Conservation (phyloP, 768 basidiomycete genomes). For the Lactarius psammicola region DNA sequence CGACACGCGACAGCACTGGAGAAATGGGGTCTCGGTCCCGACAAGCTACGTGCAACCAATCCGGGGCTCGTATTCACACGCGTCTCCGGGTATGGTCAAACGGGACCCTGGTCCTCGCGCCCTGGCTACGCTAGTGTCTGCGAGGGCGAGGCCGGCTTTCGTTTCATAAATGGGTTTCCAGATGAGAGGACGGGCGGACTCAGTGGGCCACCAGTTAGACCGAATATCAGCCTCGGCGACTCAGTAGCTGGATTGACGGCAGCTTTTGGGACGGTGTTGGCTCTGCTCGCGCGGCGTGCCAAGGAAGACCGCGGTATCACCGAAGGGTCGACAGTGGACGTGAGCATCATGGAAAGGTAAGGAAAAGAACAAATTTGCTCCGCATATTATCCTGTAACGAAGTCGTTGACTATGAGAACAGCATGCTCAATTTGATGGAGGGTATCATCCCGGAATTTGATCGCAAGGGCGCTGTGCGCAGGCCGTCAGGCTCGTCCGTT, state of each 20-base stretch:
- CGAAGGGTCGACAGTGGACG: constrained; percentile 61
- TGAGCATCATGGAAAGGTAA: constrained; percentile 71
- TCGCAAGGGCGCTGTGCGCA: too few species aligned
- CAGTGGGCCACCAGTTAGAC: constrained; percentile 63
- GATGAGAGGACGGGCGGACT: constrained; percentile 52
- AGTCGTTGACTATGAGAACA: constrained; percentile 30
- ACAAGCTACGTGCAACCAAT: constrained; percentile 62
- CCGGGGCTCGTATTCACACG: constrained; percentile 90
- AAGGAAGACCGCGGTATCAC: constrained; percentile 34
- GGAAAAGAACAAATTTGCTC: neutral
- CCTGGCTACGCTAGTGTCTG: constrained; percentile 75
- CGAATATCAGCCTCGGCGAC: constrained; percentile 72
- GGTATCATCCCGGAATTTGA: too few species aligned
- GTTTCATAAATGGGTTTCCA: constrained; percentile 67
- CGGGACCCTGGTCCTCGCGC: constrained; percentile 67
- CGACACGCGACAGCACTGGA: constrained; percentile 50
- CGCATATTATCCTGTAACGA: neutral
- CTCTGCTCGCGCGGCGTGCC: constrained; percentile 50
- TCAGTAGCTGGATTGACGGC: constrained; percentile 71
- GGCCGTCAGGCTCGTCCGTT: too few species aligned
- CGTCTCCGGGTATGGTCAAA: constrained; percentile 74
- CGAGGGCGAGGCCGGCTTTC: constrained; percentile 73
- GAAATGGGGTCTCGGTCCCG: constrained; percentile 64
- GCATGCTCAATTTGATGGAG: constrained; percentile 75
- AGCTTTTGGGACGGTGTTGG: constrained; percentile 70